phyloP scores from a whole-genome alignment of 169 alveolate species.

The Plasmodium gonderi region DNA sequence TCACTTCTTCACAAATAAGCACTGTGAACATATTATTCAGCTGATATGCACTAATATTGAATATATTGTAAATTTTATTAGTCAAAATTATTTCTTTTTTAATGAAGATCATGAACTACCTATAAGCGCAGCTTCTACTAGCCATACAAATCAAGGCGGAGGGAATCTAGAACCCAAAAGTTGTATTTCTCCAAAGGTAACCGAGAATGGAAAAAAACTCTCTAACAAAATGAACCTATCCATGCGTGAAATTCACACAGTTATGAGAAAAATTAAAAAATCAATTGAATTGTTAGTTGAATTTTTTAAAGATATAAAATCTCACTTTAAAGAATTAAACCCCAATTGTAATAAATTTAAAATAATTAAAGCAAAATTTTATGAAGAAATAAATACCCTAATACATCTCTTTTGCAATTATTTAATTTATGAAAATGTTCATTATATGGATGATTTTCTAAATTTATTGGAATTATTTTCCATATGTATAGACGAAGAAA shows the following conservation, averaged over 20 bases:
- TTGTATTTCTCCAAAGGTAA: not conserved
- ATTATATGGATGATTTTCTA: slow-evolving; percentile 58
- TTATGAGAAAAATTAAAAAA: slow-evolving; percentile 48
- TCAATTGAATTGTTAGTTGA: slow-evolving; percentile 45
- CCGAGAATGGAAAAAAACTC: not conserved
- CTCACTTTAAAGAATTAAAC: not conserved
- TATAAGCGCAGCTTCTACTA: too few relatives aligned
- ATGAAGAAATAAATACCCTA: slow-evolving; percentile 11
- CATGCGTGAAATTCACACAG: slow-evolving; percentile 13
- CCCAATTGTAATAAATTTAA: not conserved
- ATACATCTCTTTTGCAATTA: slow-evolving; percentile 45
- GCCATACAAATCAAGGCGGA: too few relatives aligned
- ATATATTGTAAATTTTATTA: slow-evolving; percentile 14
- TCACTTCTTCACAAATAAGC: not conserved
- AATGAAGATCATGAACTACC: too few relatives aligned
- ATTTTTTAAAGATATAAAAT: slow-evolving; percentile 58
- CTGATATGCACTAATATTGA: slow-evolving; percentile 48
- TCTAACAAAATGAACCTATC: not conserved
- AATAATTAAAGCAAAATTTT: slow-evolving; percentile 3
- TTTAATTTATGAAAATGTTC: slow-evolving; percentile 40
- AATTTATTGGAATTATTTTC: slow-evolving; percentile 43
- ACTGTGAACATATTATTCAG: slow-evolving; percentile 4
- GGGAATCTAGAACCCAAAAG: too few relatives aligned
- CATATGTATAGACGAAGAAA: slow-evolving; percentile 8
- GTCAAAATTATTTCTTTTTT: not conserved